A percentile compares a stretch with the other conserved stretches of the same genome.
These are phyloP conservation scores for Entomortierella beljakovae DNA, from an alignment of 192 early-diverging fungal species.

Conservation along the genomic window DNA sequence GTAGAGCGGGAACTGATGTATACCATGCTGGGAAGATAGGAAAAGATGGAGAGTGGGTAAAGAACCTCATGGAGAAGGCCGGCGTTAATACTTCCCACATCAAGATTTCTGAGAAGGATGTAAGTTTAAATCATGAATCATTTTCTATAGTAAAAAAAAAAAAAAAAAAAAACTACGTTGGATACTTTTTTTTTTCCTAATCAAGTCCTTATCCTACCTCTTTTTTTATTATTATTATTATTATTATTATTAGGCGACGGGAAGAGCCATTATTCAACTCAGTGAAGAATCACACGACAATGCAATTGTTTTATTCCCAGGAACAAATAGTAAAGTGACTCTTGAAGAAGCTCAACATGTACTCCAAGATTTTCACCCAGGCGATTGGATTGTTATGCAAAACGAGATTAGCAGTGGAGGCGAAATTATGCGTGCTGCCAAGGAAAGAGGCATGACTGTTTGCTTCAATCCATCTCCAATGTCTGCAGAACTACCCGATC, in stretches of 20 bases:
- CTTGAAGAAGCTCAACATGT: conserved; percentile 60
- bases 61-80: conserved; percentile 67
- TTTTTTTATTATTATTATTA: too few relatives aligned
- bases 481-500: conserved; percentile 48
- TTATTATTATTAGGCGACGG: conserved; percentile 68
- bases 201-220: too few relatives aligned
- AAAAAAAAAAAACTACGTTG: not conserved
- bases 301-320: conserved; percentile 86
- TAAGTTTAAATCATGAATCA: conserved; percentile 36
- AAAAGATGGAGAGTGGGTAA: conserved; percentile 83
- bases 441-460: conserved; percentile 69
- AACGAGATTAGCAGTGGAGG: conserved; percentile 86
- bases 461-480: conserved; percentile 92
- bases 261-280: conserved; percentile 90
- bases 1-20: conserved; percentile 76
- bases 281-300: conserved; percentile 80
- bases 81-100: conserved; percentile 78
- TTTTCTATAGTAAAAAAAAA: conserved; percentile 18
- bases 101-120: conserved; percentile 60
- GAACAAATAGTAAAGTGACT: conserved; percentile 76
- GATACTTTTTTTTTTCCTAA: not conserved
- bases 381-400: conserved; percentile 87
- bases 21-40: conserved; percentile 87
- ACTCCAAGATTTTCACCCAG: conserved; percentile 62
- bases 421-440: conserved; percentile 69